A percentile compares a stretch with the other conserved stretches of the same genome.
These are phyloP conservation scores for Guillardia theta DNA, from an alignment of 78 protist genomes.

Conservation along the genomic window DNA sequence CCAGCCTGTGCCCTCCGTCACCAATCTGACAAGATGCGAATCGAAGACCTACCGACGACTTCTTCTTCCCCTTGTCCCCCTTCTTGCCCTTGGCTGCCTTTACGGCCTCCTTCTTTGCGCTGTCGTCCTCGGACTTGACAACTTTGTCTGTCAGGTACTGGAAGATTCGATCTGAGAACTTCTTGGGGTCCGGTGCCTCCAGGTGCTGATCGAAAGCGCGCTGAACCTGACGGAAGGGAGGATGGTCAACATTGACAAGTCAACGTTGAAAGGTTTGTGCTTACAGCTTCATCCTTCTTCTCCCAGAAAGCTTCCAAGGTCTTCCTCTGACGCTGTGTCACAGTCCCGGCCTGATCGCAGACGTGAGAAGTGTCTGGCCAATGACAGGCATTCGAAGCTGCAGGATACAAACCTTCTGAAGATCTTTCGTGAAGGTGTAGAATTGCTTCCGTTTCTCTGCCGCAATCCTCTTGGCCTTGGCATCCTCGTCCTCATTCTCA, in stretches of 20 bases:
- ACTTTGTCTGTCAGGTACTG: not conserved
- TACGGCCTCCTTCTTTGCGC: not conserved
- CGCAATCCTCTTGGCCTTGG: not conserved
- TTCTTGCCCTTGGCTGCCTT: not conserved
- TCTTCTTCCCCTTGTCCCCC: not conserved
- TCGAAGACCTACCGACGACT: not conserved
- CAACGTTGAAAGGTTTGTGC: no score
- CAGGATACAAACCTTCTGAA: no score
- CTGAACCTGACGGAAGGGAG: no score
- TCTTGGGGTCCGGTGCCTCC: not conserved
- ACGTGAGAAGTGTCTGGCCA: no score
- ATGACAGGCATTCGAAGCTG: no score
- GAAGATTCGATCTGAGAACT: not conserved
- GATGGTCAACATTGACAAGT: no score
- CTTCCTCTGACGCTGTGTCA: no score
- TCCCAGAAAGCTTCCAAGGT: not conserved
- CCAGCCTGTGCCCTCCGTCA: not conserved
- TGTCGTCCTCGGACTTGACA: not conserved
- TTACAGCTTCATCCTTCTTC: slow-evolving; percentile 21
- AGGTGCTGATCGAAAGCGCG: no score
- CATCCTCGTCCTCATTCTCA: no score
- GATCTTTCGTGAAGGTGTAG: no score
- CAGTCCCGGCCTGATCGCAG: no score
- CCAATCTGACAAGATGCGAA: not conserved
- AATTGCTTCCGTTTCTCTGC: not conserved